A percentile compares a stretch with the other conserved stretches of the same genome.
Conservation (phyloP, 768 basidiomycete species). For the Leccinum barrowsii region DNA sequence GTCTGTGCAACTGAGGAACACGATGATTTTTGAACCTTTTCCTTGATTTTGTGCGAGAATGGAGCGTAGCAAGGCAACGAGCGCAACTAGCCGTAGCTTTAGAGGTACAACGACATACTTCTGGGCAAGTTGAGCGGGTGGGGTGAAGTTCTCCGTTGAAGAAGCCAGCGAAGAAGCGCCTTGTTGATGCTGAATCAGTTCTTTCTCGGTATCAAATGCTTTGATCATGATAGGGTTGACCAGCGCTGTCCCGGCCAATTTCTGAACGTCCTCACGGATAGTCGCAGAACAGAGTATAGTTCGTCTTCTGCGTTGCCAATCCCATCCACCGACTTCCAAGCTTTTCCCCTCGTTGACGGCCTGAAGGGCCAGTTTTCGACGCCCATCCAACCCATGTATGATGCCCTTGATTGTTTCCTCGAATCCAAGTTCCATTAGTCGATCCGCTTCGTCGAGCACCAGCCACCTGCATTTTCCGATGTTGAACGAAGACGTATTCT, state of each 20-base stretch:
- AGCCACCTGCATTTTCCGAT: conserved; percentile 94
- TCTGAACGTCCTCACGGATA: conserved; percentile 91
- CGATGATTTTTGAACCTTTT: conserved; percentile 73
- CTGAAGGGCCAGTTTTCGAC: conserved; percentile 65
- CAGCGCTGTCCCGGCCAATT: conserved; percentile 81
- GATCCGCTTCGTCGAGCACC: conserved; percentile 94
- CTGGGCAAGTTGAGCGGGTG: conserved; percentile 90
- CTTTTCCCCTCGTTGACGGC: conserved; percentile 65
- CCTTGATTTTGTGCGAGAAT: conserved; percentile 62
- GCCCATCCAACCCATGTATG: conserved; percentile 80
- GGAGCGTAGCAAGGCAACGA: conserved; percentile 81
- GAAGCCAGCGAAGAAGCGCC: conserved; percentile 15
- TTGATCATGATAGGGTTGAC: conserved; percentile 81
- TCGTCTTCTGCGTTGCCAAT: conserved; percentile 72
- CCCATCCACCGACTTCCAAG: conserved; percentile 79
- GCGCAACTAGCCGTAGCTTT: conserved; percentile 89
- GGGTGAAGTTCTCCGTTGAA: conserved; percentile 68
- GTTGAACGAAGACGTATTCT: conserved; percentile 91
- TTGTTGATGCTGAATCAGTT: conserved; percentile 11
- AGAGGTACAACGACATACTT: conserved; percentile 88
- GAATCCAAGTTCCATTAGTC: conserved; percentile 97
- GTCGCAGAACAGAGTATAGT: conserved; percentile 97
- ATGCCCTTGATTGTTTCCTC: conserved; percentile 94
- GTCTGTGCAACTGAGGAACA: conserved; percentile 96
- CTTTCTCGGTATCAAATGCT: conserved; percentile 52